Conservation (phyloP, 2,329 filamentous ascomycete genomes). For the Aspergillus glaucus region DNA sequence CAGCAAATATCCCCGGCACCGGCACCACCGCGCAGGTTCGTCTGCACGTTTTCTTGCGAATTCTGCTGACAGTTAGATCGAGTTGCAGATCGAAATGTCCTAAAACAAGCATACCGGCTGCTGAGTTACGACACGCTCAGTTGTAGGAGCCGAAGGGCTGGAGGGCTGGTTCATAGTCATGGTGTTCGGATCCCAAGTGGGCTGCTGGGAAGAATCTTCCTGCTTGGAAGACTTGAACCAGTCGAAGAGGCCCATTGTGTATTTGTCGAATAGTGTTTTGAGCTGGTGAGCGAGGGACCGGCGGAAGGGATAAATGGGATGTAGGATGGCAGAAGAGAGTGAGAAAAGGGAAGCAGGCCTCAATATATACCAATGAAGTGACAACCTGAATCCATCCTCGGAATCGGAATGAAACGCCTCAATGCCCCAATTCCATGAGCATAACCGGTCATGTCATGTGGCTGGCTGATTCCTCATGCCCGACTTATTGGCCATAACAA, state of each 20-base stretch:
- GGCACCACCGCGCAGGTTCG: conserved; percentile 26
- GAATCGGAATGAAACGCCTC: neutral
- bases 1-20: conserved; percentile 25
- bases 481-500: neutral
- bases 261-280: neutral
- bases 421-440: neutral
- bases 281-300: neutral
- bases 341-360: neutral
- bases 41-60: conserved; percentile 8
- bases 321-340: neutral
- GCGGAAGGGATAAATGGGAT: neutral
- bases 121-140: conserved; percentile 8
- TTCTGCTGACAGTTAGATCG: conserved; percentile 12
- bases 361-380: neutral
- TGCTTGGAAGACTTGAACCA: conserved; percentile 13
- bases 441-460: neutral
- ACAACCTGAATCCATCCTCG: neutral
- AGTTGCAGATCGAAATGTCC: neutral
- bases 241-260: conserved; percentile 9
- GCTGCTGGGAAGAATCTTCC: conserved; percentile 4
- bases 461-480: neutral
- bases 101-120: conserved; percentile 9
- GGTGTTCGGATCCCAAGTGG: conserved; percentile 12
- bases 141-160: conserved; percentile 10
- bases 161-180: conserved; percentile 14